Evolutionary conservation across 169 alveolate species (phyloP), one percentile per base, ranked within the genome.

Genomic region (Cryptosporidium canis): DNA sequence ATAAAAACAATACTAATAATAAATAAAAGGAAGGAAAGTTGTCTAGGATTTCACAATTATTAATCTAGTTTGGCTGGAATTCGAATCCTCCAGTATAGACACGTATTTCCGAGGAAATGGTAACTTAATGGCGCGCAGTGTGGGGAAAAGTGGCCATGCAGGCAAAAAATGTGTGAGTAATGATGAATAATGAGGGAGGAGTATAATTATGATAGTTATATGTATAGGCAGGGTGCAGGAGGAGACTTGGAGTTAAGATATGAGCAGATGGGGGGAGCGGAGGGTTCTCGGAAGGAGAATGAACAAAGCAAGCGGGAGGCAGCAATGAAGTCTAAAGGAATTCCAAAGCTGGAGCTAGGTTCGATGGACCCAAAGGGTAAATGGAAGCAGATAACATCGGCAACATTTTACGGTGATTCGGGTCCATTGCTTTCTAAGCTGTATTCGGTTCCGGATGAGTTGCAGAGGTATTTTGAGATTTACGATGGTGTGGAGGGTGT

Each of bases 101-200:
- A 61, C 68, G 68, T 61, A 61, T 29, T 61, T 31, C 6, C 48
- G 68, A 31, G 48, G 44, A 31, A 70, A 53, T 24, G 66, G 66
- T 70, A 37, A 70, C 84, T 21, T 44, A 9, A 14, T 70, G 84
- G 84, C 84, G 84, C 68, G 27, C 0, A 27, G 0, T 70, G 84
- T 70, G 84, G 84, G 84, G 84, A 70, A 47, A 67, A 45, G 39
- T 45, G 33, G 66, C 48, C 84, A 70, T 70, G 84, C 64, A 66
- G 48, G 27, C 21, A 68, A 68, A 43, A 45, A 51, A 35, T 47
- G 61, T 44, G 47, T n/a, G 29, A 70, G 47, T 70, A 41, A 66
- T 70, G 84, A 48, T 27, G 64, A 48, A 70, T 51, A 7, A 70
- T 70, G 84, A 70, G 64, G 37, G 58, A 70, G 58, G 84, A 51